phyloP scores from a whole-genome alignment of 495 filamentous ascomycete genomes.

The Daldinia caldariorum region DNA sequence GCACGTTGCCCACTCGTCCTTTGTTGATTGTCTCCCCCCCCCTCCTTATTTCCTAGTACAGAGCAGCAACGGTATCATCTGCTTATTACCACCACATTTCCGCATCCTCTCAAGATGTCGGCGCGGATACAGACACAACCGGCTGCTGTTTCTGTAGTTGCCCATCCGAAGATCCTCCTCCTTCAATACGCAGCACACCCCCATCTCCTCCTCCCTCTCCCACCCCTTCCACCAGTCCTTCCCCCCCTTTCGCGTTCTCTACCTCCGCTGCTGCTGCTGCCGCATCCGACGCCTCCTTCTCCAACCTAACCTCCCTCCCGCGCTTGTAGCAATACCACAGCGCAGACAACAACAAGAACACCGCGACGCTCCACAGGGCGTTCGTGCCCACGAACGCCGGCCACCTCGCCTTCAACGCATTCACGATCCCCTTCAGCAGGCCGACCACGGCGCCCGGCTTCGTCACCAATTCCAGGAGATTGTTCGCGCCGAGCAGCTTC shows the following conservation, averaged over 20 bases:
- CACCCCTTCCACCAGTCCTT: background rate
- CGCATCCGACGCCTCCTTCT: constrained; percentile 62
- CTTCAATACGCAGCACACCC: constrained; percentile 14
- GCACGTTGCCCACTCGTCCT: no score
- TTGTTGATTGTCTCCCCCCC: background rate
- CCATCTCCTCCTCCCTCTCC: background rate
- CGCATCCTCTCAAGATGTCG: background rate
- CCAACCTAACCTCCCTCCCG: constrained; percentile 82
- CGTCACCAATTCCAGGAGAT: constrained; percentile 80
- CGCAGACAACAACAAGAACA: constrained; percentile 87
- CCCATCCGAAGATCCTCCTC: background rate
- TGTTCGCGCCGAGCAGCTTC: constrained; percentile 49
- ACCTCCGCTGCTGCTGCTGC: background rate
- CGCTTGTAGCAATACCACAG: constrained; percentile 98
- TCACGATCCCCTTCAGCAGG: constrained; percentile 82
- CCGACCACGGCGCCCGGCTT: constrained; percentile 84
- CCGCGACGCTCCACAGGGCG: constrained; percentile 82
- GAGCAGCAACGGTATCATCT: background rate
- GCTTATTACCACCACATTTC: background rate
- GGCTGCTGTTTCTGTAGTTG: constrained; percentile 2
- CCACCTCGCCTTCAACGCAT: constrained; percentile 73
- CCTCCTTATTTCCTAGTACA: background rate
- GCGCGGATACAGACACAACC: constrained; percentile 15
- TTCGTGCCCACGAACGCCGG: constrained; percentile 79
- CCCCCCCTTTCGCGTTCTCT: background rate